Conservation (phyloP, 1,284 basidiomycete genomes). For the Fomitopsis betulina region DNA sequence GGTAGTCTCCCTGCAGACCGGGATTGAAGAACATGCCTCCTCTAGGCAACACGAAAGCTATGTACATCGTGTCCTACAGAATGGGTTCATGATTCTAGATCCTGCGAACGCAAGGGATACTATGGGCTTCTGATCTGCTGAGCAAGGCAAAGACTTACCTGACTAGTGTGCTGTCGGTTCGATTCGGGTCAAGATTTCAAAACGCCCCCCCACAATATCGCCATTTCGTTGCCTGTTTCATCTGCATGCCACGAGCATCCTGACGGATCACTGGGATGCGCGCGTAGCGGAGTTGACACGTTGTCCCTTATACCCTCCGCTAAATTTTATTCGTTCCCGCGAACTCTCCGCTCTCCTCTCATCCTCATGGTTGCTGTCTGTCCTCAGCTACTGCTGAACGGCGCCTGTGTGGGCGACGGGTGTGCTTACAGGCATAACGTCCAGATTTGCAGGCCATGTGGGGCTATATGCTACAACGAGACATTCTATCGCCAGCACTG, state of each 20-base stretch:
- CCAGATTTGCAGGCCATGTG: constrained; percentile 13
- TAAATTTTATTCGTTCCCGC: neutral
- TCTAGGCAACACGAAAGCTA: no score
- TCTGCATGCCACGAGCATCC: neutral
- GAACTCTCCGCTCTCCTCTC: neutral
- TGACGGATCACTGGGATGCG: neutral
- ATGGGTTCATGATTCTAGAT: no score
- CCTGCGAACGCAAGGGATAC: no score
- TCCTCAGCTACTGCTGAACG: constrained; percentile 9
- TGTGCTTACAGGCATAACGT: constrained; percentile 14
- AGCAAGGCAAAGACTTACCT: no score
- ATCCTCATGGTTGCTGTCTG: constrained; percentile 9
- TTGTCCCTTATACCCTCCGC: neutral
- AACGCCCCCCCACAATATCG: no score
- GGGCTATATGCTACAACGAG: constrained; percentile 11
- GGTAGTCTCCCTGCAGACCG: no score
- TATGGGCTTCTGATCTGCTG: no score
- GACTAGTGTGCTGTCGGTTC: no score
- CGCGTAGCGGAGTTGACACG: neutral
- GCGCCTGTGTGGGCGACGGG: constrained; percentile 3
- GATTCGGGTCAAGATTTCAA: no score
- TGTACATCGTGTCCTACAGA: no score
- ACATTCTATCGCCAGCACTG: constrained; percentile 8
- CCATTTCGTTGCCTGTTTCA: no score
- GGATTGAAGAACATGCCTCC: no score